These are phyloP conservation scores for Hypoxylon sp. DNA, from an alignment of 2,329 filamentous ascomycete species.

Conservation along the genomic window DNA sequence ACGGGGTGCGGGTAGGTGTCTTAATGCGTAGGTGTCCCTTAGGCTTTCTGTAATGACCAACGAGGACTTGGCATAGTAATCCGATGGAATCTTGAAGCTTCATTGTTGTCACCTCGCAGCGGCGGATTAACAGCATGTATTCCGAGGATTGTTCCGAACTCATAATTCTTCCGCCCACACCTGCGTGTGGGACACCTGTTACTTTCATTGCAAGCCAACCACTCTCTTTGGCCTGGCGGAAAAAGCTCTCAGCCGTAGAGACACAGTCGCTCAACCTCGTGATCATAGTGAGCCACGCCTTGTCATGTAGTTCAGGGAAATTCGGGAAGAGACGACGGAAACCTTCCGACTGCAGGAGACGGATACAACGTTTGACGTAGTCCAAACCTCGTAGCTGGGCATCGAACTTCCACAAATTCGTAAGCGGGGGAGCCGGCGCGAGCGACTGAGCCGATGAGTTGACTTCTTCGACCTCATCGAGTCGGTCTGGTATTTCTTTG, in stretches of 20 bases:
- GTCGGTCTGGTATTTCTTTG: neutral
- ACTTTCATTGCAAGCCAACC: neutral
- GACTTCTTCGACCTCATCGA: neutral
- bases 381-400: neutral
- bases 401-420: neutral
- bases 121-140: neutral
- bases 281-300: neutral
- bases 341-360: neutral
- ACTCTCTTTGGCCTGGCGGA: neutral
- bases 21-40: neutral
- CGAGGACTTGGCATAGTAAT: neutral
- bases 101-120: neutral
- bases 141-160: neutral
- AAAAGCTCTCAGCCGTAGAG: neutral
- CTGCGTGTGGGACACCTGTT: too few species aligned
- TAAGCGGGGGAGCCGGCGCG: neutral
- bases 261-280: neutral
- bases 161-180: too few species aligned
- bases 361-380: neutral
- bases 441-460: neutral
- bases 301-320: neutral
- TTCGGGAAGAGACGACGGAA: neutral
- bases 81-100: neutral
- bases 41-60: neutral
- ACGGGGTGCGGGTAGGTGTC: neutral